A percentile compares a stretch with the other conserved stretches of the same genome.
These are phyloP conservation scores for Candida tammaniensis DNA, from an alignment of 805 yeast species.

Conservation along the genomic window DNA sequence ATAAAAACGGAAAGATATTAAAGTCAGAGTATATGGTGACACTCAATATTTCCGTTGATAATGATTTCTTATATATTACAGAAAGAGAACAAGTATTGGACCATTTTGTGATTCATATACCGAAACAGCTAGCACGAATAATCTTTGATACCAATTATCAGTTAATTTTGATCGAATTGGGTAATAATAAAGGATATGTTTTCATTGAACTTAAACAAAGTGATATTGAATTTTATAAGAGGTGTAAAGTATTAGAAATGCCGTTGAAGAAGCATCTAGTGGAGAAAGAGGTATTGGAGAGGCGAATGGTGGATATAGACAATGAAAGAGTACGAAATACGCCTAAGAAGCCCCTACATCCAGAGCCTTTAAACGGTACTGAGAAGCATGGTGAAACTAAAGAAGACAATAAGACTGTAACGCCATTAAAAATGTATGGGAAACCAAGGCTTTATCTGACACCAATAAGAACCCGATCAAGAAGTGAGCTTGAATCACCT, in stretches of 20 bases:
- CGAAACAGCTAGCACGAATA: conserved; percentile 3
- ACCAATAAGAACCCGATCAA: too few species aligned
- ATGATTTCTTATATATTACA: conserved; percentile 5
- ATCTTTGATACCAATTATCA: neutral
- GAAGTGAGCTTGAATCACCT: too few species aligned
- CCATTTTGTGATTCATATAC: conserved; percentile 4
- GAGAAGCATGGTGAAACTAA: too few species aligned
- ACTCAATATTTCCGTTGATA: conserved; percentile 4
- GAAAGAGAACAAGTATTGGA: conserved; percentile 4
- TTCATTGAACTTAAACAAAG: neutral
- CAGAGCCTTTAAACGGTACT: too few species aligned
- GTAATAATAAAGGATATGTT: conserved; percentile 8
- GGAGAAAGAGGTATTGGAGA: neutral
- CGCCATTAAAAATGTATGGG: too few species aligned
- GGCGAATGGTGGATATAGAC: neutral
- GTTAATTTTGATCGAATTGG: conserved; percentile 3
- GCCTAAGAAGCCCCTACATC: too few species aligned
- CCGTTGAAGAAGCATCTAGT: too few species aligned
- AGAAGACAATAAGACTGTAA: too few species aligned
- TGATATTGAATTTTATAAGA: too few species aligned
- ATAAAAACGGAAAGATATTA: conserved; percentile 4
- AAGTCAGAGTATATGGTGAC: neutral
- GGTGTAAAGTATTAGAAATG: too few species aligned
- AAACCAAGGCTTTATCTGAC: too few species aligned
- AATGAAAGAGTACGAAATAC: conserved; percentile 3